A percentile compares a stretch with the other conserved stretches of the same genome.
Evolutionary conservation across 2,329 filamentous ascomycete genomes (phyloP).

Genomic region (Anisogramma anomala): DNA sequence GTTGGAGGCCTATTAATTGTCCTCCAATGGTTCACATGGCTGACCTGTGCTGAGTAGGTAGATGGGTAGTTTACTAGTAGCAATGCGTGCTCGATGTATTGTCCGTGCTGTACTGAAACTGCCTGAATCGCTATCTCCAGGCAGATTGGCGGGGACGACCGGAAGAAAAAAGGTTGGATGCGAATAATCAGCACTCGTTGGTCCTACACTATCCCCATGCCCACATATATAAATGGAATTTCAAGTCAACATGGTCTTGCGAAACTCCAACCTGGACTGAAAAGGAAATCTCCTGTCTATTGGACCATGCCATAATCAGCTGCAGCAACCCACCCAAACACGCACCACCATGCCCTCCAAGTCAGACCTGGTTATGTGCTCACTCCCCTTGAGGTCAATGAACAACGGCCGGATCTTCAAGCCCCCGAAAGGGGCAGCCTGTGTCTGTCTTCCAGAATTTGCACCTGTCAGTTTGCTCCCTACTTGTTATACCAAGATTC

Average conservation of each 20-base stretch:
- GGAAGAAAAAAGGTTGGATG: too few relatives aligned
- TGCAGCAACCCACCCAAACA: neutral
- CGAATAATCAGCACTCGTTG: slow-evolving; percentile 1
- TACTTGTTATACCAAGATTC: slow-evolving; percentile 10
- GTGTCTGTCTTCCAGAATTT: neutral
- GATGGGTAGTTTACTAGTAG: too few relatives aligned
- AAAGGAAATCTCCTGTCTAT: neutral
- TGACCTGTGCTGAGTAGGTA: too few relatives aligned
- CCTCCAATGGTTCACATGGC: too few relatives aligned
- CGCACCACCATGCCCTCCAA: neutral
- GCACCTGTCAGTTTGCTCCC: neutral
- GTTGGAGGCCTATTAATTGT: too few relatives aligned
- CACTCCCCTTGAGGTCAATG: neutral
- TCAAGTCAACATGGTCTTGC: neutral
- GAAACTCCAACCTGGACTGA: neutral
- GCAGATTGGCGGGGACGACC: too few relatives aligned
- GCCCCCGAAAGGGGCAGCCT: slow-evolving; percentile 16
- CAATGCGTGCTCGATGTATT: too few relatives aligned
- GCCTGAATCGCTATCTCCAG: too few relatives aligned
- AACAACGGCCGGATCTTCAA: slow-evolving; percentile 11
- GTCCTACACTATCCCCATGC: neutral
- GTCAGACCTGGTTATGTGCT: neutral
- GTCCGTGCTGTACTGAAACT: too few relatives aligned
- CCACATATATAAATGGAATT: neutral
- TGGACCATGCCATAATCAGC: neutral